These are phyloP conservation scores for Bolboschoenus planiculmis DNA, from an alignment of 176 grass and related monocot genomes.

Conservation along the genomic window DNA sequence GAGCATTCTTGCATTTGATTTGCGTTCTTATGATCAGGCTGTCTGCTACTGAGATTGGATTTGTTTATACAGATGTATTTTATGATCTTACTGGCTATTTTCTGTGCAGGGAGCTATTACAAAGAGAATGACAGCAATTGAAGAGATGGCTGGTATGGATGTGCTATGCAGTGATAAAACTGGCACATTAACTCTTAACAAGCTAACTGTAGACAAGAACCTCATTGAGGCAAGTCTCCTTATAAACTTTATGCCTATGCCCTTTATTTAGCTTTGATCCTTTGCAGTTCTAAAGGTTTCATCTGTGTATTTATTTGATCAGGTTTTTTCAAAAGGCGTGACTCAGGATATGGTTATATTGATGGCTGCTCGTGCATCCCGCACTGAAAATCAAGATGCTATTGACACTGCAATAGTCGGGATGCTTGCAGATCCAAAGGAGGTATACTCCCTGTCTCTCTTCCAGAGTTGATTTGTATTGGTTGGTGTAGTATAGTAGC, in stretches of 20 bases:
- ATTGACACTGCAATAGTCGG: constrained; percentile 90
- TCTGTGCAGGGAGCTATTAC: constrained; percentile 75
- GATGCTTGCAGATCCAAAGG: constrained; percentile 91
- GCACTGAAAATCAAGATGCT: constrained; percentile 91
- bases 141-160: constrained; percentile 97
- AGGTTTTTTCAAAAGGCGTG: constrained; percentile 72
- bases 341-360: constrained; percentile 65
- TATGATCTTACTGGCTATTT: constrained; percentile 9
- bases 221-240: constrained; percentile 50
- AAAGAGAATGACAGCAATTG: constrained; percentile 95
- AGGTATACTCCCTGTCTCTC: constrained; percentile 36
- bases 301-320: constrained; percentile 4
- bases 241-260: background rate
- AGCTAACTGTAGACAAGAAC: constrained; percentile 84
- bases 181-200: constrained; percentile 83
- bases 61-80: constrained; percentile 4
- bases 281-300: background rate
- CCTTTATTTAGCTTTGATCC: background rate
- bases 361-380: constrained; percentile 80
- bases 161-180: constrained; percentile 95
- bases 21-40: background rate
- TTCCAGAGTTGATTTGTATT: background rate
- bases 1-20: background rate
- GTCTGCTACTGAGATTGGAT: background rate
- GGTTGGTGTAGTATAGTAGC: background rate